Conservation (phyloP, 306 rosid genomes). For the Morella rubra region DNA sequence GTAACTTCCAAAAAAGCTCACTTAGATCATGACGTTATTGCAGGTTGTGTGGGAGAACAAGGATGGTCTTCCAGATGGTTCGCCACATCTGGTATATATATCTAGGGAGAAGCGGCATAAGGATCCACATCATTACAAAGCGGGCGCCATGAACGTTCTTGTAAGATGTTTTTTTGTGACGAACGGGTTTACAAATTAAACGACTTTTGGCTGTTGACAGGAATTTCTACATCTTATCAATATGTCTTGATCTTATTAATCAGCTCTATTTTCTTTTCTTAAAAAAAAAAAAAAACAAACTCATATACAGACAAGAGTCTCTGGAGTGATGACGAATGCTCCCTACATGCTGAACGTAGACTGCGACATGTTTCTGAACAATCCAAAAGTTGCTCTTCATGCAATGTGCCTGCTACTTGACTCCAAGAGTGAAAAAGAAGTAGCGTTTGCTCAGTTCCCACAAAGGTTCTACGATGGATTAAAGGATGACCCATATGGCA, state of each 20-base stretch:
- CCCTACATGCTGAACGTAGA: conserved; percentile 68
- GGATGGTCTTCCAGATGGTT: conserved; percentile 32
- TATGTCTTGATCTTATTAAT: neutral
- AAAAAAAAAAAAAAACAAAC: too few species aligned
- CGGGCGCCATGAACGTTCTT: conserved; percentile 73
- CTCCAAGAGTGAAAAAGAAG: conserved; percentile 41
- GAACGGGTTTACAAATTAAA: neutral
- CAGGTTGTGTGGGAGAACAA: conserved; percentile 65
- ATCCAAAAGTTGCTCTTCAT: conserved; percentile 42
- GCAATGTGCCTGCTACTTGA: conserved; percentile 51
- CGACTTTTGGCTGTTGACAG: neutral
- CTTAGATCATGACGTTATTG: neutral
- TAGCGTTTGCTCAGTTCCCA: conserved; percentile 61
- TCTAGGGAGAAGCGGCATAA: conserved; percentile 64
- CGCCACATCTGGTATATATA: conserved; percentile 60
- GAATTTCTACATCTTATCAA: too few species aligned
- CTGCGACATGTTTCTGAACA: conserved; percentile 67
- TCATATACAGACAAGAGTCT: conserved; percentile 53
- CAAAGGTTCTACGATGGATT: conserved; percentile 44
- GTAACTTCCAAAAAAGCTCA: too few species aligned
- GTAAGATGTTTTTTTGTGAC: conserved; percentile 25
- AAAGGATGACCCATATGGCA: conserved; percentile 72
- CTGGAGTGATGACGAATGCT: conserved; percentile 68
- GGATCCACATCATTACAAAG: conserved; percentile 61
- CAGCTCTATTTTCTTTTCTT: too few species aligned